Conservation (phyloP, 1,284 basidiomycete species). For the Gymnopus androsaceus region DNA sequence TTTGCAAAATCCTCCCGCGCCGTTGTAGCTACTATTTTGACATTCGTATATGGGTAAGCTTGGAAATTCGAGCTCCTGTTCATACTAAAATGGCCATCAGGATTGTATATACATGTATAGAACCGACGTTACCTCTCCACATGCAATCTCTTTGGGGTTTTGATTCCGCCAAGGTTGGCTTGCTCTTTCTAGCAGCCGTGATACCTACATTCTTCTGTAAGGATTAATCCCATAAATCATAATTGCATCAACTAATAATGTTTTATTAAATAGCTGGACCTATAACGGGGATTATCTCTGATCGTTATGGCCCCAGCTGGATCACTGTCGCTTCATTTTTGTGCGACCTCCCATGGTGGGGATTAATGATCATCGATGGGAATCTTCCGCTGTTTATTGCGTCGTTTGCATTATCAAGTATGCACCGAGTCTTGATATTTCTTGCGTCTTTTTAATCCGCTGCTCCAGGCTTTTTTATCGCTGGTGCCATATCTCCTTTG, state of each 20-base stretch:
- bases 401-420: constrained; percentile 60
- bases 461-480: constrained; percentile 56
- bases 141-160: constrained; percentile 64
- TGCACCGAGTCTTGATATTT: constrained; percentile 8
- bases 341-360: constrained; percentile 68
- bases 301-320: constrained; percentile 64
- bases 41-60: constrained; percentile 63
- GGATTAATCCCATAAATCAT: constrained; percentile 20
- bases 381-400: constrained; percentile 63
- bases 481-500: constrained; percentile 58
- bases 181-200: constrained; percentile 72
- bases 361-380: constrained; percentile 52
- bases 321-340: constrained; percentile 52
- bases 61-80: not conserved
- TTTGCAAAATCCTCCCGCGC: constrained; percentile 59
- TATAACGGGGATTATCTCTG: constrained; percentile 61
- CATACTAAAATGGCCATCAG: constrained; percentile 34
- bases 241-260: not conserved
- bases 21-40: constrained; percentile 49
- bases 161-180: constrained; percentile 61
- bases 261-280: constrained; percentile 50
- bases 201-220: constrained; percentile 67
- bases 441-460: constrained; percentile 14
- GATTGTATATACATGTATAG: constrained; percentile 53
- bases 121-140: constrained; percentile 70